Evolutionary conservation across 139 green algal species (phyloP).

Genomic region (Chlorella sp.): DNA sequence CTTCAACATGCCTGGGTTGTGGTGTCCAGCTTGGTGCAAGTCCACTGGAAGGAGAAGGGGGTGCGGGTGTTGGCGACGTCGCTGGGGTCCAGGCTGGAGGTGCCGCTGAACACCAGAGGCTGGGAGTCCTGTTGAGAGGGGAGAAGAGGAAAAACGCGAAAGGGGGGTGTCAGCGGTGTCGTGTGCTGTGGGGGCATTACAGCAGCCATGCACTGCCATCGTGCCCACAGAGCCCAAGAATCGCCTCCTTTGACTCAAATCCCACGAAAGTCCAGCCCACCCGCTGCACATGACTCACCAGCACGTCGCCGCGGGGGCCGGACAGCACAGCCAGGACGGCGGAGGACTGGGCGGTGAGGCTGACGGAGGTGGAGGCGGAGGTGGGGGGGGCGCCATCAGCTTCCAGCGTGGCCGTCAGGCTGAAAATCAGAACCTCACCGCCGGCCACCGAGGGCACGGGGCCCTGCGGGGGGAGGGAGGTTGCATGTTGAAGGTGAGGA

Average conservation of each 20-base stretch:
- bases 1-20: not conserved
- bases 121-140: conserved; percentile 8
- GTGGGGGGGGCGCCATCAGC: not conserved
- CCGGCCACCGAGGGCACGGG: not conserved
- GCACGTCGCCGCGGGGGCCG: conserved; percentile 7
- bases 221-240: too few relatives aligned
- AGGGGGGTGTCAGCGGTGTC: not conserved
- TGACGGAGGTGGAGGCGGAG: not conserved
- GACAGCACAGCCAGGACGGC: conserved; percentile 4
- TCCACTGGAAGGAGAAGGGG: conserved; percentile 13
- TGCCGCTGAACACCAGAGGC: not conserved
- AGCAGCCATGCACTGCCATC: not conserved
- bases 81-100: not conserved
- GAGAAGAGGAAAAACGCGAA: not conserved
- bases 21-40: not conserved
- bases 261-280: too few relatives aligned
- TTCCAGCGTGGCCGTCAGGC: not conserved
- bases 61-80: conserved; percentile 2
- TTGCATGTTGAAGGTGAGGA: not conserved
- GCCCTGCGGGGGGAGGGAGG: not conserved
- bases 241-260: not conserved
- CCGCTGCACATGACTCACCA: too few relatives aligned
- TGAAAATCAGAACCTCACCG: not conserved
- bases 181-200: not conserved
- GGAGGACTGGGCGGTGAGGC: conserved; percentile 1